These are phyloP conservation scores for Styphnolobium japonicum DNA, from an alignment of 306 rosid species.

Conservation along the genomic window DNA sequence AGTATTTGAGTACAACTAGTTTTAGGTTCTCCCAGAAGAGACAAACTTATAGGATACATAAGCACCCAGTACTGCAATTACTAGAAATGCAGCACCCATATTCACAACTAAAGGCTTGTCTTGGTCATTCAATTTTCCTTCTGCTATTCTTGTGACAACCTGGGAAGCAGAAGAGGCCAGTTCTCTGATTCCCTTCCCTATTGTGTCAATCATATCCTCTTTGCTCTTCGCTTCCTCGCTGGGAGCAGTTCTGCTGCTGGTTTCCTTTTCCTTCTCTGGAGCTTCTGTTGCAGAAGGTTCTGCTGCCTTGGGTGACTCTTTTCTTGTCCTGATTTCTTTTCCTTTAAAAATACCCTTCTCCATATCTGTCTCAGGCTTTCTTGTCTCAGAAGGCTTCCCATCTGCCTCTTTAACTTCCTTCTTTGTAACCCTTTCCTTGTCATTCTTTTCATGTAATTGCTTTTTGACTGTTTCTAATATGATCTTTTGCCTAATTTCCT, in stretches of 20 bases:
- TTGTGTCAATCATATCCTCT: not conserved
- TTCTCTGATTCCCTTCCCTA: conserved; percentile 34
- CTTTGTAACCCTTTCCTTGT: not conserved
- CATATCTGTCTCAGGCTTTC: conserved; percentile 12
- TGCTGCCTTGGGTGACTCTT: not conserved
- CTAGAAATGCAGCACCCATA: conserved; percentile 55
- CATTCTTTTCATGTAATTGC: not conserved
- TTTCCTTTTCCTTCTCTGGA: conserved; percentile 9
- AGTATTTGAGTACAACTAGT: not conserved
- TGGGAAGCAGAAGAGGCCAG: conserved; percentile 20
- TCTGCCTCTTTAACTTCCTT: conserved; percentile 1
- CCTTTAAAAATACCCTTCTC: not conserved
- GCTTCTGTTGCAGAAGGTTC: not conserved
- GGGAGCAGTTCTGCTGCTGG: not conserved
- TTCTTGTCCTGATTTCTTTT: conserved; percentile 30
- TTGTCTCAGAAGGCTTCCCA: conserved; percentile 1
- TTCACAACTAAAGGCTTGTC: conserved; percentile 50
- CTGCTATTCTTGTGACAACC: conserved; percentile 24
- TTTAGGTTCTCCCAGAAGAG: conserved; percentile 33
- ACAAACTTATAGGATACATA: conserved; percentile 35
- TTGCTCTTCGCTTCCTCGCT: not conserved
- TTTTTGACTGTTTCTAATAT: not conserved
- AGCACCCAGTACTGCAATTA: conserved; percentile 54
- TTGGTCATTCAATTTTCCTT: conserved; percentile 33
- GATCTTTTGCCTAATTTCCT: not conserved